Percentiles rank a stretch among this genome's conserved stretches.
These are phyloP conservation scores for Sugiyamaella valdiviana DNA, from an alignment of 805 yeast genomes.

Conservation along the genomic window DNA sequence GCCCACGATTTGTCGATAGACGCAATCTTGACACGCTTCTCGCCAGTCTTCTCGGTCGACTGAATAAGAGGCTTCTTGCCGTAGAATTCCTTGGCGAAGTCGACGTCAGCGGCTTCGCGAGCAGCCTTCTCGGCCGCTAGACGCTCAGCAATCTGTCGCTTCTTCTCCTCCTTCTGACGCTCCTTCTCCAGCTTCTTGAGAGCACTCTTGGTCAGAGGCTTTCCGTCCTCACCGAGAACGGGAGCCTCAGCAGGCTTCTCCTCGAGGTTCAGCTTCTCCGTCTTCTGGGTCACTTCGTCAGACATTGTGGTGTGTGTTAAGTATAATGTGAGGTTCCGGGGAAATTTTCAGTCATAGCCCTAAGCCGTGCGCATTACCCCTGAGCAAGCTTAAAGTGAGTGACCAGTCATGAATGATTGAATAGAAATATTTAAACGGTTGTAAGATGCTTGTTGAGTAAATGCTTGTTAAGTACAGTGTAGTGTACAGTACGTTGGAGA, in stretches of 20 bases:
- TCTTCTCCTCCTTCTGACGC: constrained; percentile 43
- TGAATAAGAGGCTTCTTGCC: constrained; percentile 87
- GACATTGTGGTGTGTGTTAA: constrained; percentile 15
- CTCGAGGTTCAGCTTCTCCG: constrained; percentile 19
- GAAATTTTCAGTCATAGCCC: not conserved
- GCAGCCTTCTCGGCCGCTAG: constrained; percentile 82
- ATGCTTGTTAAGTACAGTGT: no score
- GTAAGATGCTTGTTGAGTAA: no score
- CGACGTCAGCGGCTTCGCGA: constrained; percentile 67
- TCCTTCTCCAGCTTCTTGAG: constrained; percentile 73
- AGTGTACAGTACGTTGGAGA: no score
- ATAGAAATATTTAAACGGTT: no score
- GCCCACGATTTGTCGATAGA: constrained; percentile 51
- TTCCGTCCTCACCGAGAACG: constrained; percentile 65
- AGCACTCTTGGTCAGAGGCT: constrained; percentile 88
- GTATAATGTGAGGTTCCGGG: not conserved
- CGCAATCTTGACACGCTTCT: constrained; percentile 52
- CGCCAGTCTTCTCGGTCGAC: constrained; percentile 63
- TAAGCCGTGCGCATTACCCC: no score
- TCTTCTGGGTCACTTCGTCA: constrained; percentile 21
- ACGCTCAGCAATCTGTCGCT: constrained; percentile 87
- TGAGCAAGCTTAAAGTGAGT: no score
- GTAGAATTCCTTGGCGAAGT: constrained; percentile 80
- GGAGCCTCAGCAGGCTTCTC: constrained; percentile 9
- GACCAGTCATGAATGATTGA: no score